Evolutionary conservation across 2,329 filamentous ascomycete genomes (phyloP), one percentile per base, ranked within the genome.

Genomic region (Botryotinia narcissicola): DNA sequence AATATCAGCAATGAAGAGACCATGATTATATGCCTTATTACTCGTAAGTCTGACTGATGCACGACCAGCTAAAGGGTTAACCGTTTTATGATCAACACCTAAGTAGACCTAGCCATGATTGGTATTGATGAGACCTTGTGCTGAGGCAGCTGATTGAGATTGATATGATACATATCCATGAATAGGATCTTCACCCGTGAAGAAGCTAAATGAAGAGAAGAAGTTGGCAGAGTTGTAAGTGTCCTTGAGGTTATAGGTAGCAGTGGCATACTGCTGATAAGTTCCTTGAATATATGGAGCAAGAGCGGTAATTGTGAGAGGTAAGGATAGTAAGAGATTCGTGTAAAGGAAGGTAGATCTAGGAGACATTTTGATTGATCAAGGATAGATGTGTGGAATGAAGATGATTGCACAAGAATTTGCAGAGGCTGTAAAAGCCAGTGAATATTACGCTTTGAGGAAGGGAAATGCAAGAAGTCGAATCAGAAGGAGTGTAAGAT

Each of bases 151-250:
- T 25, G 80, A 73, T 70, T 86, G 84, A 76, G 88, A 84, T 72
- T 90, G 86, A 79, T 94, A 97, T 74, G 88, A 83, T 78, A 96
- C 93, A 79, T 90, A 94, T 51, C 93, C 93, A 75, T 90, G 78
- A 3, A 93, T 96, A 0, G 93, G 93, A 79, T 96, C 93, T 0
- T 82, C 75, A 10, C 81, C 82, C 66, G 80, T 83, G 82, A 86
- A 90, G 82, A 91, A 90, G 73, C 85, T 73, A 80, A 89, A 89
- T 72, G 83, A 83, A 62, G 81, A 82, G 69, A 87, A 81, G 71
- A 87, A 82, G 71, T 84, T 82, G 67, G 82, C 81, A 42, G 83
- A 82, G 48, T 82, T 80, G 74, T 84, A 87, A 20, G 82, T 85
- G 74, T 82, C 83, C n/a, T 80, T 77, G 59, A 87, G 78, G 48